Conservation (phyloP, 495 filamentous ascomycete species). For the Xylaria acuta region DNA sequence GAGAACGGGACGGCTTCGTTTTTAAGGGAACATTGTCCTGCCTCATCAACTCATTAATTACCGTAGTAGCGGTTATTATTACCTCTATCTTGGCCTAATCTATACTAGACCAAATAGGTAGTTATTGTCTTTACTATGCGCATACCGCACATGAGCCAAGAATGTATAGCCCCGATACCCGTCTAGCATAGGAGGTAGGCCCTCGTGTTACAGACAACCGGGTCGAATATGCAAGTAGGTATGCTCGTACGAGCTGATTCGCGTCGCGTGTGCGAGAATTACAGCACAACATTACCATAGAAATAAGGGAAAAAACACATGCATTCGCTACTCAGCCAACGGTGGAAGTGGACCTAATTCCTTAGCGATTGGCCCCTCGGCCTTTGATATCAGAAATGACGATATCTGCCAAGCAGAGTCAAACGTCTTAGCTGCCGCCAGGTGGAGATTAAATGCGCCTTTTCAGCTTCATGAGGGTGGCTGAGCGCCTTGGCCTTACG, state of each 20-base stretch:
- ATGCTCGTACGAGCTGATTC: not conserved
- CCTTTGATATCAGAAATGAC: not conserved
- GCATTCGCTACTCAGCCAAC: not conserved
- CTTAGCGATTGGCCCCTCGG: slow-evolving; percentile 1
- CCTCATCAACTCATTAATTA: not conserved
- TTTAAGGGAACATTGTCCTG: not conserved
- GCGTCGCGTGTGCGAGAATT: not conserved
- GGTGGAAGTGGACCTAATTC: not conserved
- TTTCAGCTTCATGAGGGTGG: slow-evolving; percentile 19
- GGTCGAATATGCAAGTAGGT: not conserved
- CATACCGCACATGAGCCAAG: not conserved
- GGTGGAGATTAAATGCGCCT: slow-evolving; percentile 12
- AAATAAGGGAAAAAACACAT: slow-evolving; percentile 1
- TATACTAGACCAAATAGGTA: not conserved
- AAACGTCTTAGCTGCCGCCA: not conserved
- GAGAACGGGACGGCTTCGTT: not conserved
- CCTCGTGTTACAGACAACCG: not conserved
- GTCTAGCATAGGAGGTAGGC: not conserved
- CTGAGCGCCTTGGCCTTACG: slow-evolving; percentile 20
- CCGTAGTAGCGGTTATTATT: not conserved
- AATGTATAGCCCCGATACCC: not conserved
- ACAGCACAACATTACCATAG: not conserved
- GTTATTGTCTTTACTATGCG: not conserved
- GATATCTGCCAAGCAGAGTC: slow-evolving; percentile 6
- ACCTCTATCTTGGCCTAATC: not conserved